phyloP scores from a whole-genome alignment of 2,329 filamentous ascomycete genomes.

The Penicillium sp. region DNA sequence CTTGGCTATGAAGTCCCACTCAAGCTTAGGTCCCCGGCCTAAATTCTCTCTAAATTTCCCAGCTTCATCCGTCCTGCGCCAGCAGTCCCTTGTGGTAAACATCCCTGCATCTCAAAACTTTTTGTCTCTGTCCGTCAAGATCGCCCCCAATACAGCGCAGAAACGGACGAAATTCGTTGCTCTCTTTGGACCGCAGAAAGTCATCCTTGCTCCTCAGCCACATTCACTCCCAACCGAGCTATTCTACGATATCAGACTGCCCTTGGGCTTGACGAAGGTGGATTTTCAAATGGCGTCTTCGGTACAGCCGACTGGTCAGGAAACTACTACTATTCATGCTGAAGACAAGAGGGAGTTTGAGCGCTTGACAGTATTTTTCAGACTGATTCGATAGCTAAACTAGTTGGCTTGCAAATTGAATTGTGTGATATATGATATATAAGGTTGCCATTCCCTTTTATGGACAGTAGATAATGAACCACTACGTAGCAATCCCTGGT shows the following conservation, averaged over 20 bases:
- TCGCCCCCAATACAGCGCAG: slow-evolving; percentile 60
- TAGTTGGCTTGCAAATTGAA: not conserved
- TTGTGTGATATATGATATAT: not conserved
- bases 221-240: slow-evolving; percentile 53
- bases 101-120: slow-evolving; percentile 65
- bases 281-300: slow-evolving; percentile 70
- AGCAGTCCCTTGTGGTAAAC: slow-evolving; percentile 70
- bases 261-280: slow-evolving; percentile 70
- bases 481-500: too few species aligned
- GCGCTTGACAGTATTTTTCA: slow-evolving; percentile 70
- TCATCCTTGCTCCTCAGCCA: slow-evolving; percentile 55
- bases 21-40: slow-evolving; percentile 58
- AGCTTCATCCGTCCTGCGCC: slow-evolving; percentile 61
- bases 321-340: slow-evolving; percentile 44
- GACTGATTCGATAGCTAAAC: slow-evolving; percentile 51
- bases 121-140: slow-evolving; percentile 65
- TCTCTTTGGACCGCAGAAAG: slow-evolving; percentile 60
- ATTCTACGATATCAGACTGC: slow-evolving; percentile 71
- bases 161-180: slow-evolving; percentile 76
- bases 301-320: slow-evolving; percentile 57
- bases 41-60: slow-evolving; percentile 62
- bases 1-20: slow-evolving; percentile 65
- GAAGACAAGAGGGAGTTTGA: slow-evolving; percentile 65
- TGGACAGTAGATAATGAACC: too few species aligned
- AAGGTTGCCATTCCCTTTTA: not conserved